Base-by-base conservation (phyloP, 805 yeast genomes). In the Lachancea waltii region DNA sequence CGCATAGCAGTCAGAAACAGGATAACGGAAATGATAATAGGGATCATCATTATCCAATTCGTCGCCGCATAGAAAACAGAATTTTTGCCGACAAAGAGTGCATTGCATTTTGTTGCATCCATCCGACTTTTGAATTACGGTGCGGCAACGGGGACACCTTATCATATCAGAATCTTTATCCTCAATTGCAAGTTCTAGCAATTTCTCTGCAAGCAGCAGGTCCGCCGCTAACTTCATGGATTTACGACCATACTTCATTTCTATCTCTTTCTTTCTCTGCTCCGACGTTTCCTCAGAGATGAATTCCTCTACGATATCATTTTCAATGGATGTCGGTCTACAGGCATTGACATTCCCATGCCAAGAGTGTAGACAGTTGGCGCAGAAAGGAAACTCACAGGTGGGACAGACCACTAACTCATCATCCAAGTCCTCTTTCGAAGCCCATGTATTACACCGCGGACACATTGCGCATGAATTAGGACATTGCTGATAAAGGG, bases 31-130 rank as follows among this genome's bases (percentile, higher is more conserved):
- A 56, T 79, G 84, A 20, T 56, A 62, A 49, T 79, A 78, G 0
- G 78, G 77, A 36, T 70, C 69, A 5, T 50, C 56, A 4, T 56
- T 54, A 15, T 56, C 46, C 40, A 74, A 49, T 11, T 54, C 44
- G 2, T 49, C 52, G 2, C 78, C 79, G 58, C 85, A 79, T 7
- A 75, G 30, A 42, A 70, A 73, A 50, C 85, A 78, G 45, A 79
- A 78, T 30, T 55, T 48, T 0, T 69, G 60, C 4, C 48, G 45
- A 44, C 85, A 79, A 5, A 67, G 57, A 0, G 64, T 45, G 48
- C 85, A 78, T 26, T 63, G 65, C 79, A 79, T 76, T 48, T 74
- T 76, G 49, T 77, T 78, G 53, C 84, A 79, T 4, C 84, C 85
- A 46, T 77, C 82, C 17, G 69, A 60, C 41, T 75, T 67, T 42